Conservation (phyloP, 768 basidiomycete genomes). For the Gelatoporia subvermispora region DNA sequence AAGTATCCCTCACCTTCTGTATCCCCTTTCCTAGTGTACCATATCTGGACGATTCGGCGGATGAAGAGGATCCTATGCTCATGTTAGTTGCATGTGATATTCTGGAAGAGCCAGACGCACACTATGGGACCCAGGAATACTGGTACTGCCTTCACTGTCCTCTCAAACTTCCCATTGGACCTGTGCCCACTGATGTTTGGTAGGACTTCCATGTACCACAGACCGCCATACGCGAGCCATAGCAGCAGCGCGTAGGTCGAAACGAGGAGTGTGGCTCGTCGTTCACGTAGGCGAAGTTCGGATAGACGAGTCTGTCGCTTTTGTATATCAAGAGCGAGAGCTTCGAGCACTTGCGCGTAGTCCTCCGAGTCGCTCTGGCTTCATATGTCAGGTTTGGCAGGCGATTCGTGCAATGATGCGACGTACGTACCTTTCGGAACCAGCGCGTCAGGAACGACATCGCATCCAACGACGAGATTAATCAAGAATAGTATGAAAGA, state of each 20-base stretch:
- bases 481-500: too few species aligned
- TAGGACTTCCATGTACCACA: conserved; percentile 67
- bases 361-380: conserved; percentile 57
- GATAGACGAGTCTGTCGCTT: conserved; percentile 70
- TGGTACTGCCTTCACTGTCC: conserved; percentile 45
- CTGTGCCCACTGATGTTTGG: conserved; percentile 34
- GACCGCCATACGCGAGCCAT: conserved; percentile 67
- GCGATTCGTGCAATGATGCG: background rate
- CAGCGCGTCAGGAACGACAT: conserved; percentile 9
- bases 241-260: conserved; percentile 72
- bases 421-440: conserved; percentile 18
- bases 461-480: too few species aligned
- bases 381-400: background rate
- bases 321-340: conserved; percentile 63
- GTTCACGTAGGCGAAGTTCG: conserved; percentile 82
- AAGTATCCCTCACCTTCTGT: conserved; percentile 59
- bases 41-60: conserved; percentile 75
- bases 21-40: conserved; percentile 77
- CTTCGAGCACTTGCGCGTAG: conserved; percentile 69
- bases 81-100: conserved; percentile 1
- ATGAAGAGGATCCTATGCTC: conserved; percentile 65
- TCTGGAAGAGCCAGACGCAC: conserved; percentile 40
- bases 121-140: conserved; percentile 72
- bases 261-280: conserved; percentile 68
- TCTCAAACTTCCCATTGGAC: conserved; percentile 30